Percentiles rank a stretch among this genome's conserved stretches.
These are phyloP conservation scores for Halophytophthora polymorphica DNA, from an alignment of 352 stramenopile genomes.

Conservation along the genomic window DNA sequence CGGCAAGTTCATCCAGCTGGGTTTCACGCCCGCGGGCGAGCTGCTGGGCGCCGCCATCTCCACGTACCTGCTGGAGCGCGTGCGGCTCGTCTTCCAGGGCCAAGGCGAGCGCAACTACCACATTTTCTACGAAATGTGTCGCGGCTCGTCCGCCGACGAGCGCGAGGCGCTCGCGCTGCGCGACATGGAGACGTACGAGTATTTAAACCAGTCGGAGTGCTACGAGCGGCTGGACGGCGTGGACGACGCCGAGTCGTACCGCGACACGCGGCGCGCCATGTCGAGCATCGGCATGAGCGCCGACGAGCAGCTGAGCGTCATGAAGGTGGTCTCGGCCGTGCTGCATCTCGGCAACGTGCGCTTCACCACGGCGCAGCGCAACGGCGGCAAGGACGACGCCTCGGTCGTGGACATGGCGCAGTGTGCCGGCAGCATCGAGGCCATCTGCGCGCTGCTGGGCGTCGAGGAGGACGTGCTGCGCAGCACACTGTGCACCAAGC, in stretches of 20 bases:
- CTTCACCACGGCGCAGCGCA: conserved; percentile 53
- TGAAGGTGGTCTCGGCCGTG: conserved; percentile 81
- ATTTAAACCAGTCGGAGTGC: conserved; percentile 84
- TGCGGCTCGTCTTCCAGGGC: conserved; percentile 90
- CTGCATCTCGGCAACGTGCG: conserved; percentile 86
- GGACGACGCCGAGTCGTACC: conserved; percentile 78
- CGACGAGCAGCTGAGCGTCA: conserved; percentile 78
- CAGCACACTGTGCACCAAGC: conserved; percentile 68
- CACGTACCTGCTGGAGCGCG: conserved; percentile 96
- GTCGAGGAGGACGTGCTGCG: conserved; percentile 54
- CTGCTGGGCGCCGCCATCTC: conserved; percentile 80
- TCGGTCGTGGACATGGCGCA: conserved; percentile 54
- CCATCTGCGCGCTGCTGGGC: conserved; percentile 81
- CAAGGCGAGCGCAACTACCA: conserved; percentile 97
- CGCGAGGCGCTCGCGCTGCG: conserved; percentile 43
- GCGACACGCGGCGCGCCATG: conserved; percentile 75
- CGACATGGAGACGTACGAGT: conserved; percentile 64
- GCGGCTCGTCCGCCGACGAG: conserved; percentile 62
- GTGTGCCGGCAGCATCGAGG: conserved; percentile 53
- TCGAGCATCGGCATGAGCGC: conserved; percentile 71
- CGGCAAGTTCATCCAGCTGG: conserved; percentile 96
- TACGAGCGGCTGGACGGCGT: conserved; percentile 71
- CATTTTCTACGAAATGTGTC: conserved; percentile 97
- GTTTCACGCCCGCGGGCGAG: conserved; percentile 75
- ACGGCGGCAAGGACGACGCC: conserved; percentile 59